A percentile compares a stretch with the other conserved stretches of the same genome.
Evolutionary conservation across 306 rosid species (phyloP).

Genomic region (Quercus gilva): DNA sequence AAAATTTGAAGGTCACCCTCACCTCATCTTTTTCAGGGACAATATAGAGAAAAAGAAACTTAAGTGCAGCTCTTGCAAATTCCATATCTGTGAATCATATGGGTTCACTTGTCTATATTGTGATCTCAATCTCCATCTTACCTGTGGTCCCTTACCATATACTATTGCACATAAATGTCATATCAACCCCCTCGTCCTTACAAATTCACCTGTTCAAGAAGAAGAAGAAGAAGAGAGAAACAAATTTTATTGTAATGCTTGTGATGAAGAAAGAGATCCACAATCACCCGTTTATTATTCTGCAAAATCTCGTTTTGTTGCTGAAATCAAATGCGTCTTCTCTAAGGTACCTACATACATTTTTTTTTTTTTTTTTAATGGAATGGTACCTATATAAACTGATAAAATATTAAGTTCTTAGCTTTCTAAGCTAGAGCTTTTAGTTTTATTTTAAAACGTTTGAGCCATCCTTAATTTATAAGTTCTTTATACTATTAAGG

Average conservation of each 20-base stretch:
- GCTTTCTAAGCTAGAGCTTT: too few relatives aligned
- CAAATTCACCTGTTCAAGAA: background rate
- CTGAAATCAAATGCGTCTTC: background rate
- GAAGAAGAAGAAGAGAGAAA: background rate
- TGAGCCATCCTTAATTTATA: too few relatives aligned
- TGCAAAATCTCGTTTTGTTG: background rate
- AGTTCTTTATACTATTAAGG: too few relatives aligned
- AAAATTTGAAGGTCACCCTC: too few relatives aligned
- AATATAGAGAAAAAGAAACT: too few relatives aligned
- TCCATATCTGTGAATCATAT: too few relatives aligned
- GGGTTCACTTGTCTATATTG: background rate
- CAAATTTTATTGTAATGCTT: conserved; percentile 5
- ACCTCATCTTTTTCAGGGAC: too few relatives aligned
- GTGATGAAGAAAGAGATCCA: background rate
- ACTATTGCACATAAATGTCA: background rate
- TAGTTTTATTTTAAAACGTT: too few relatives aligned
- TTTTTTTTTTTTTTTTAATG: too few relatives aligned
- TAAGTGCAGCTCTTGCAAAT: too few relatives aligned
- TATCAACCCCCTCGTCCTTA: background rate
- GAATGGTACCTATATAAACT: too few relatives aligned
- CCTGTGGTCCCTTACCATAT: conserved; percentile 12
- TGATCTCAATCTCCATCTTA: conserved; percentile 2
- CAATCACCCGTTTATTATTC: background rate
- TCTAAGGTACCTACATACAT: background rate
- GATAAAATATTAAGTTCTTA: too few relatives aligned